Base-by-base conservation (phyloP, 164 flowering plant genomes). In the Santalum album region DNA sequence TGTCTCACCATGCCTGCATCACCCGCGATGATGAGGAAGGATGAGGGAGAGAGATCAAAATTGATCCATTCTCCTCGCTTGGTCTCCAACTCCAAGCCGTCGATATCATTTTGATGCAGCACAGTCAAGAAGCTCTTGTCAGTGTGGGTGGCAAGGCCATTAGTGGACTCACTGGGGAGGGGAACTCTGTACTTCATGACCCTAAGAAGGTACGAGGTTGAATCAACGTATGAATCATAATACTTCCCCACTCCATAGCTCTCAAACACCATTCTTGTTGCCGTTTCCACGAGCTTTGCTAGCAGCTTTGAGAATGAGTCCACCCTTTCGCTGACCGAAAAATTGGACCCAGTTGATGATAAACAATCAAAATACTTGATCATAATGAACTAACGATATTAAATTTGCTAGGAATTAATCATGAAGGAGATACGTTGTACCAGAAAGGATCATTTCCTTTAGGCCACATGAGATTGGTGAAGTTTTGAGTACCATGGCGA, bases 261-360 rank as follows among this genome's bases (percentile, higher is more conserved):
- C 38, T 78, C 75, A 26, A 71, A 74, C 11, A 78, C 56, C 80
- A 78, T 78, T 51, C 49, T 58, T 3, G 53, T 59, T 68, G 76
- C 83, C 54, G 55, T 66, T 42, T 59, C 56, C 36, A 75, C 78
- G 20, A 78, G 4, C 27, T 73, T 77, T 3, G 56, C 74, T 21
- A 62, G 44, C 32, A 42, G 17, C 46, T 44, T 69, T 17, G 75
- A 58, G 60, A 57, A 76, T 6, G 57, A 21, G 40, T 55, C 47
- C 18, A 68, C 29, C 11, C n/a, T 25, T 66, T 65, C 58, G 47
- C 83, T 79, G 26, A 25, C 7, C 18, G 36, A 58, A 29, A 29
- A 29, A 29, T 3, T 29, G 34, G 34, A 3, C 9, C 34, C 9
- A 29, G 34, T 29, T 29, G 9, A 25, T 49, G 10, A 38, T 16